Evolutionary conservation across 2,329 filamentous ascomycete species (phyloP).

Genomic region (Colletotrichum theobromicola): DNA sequence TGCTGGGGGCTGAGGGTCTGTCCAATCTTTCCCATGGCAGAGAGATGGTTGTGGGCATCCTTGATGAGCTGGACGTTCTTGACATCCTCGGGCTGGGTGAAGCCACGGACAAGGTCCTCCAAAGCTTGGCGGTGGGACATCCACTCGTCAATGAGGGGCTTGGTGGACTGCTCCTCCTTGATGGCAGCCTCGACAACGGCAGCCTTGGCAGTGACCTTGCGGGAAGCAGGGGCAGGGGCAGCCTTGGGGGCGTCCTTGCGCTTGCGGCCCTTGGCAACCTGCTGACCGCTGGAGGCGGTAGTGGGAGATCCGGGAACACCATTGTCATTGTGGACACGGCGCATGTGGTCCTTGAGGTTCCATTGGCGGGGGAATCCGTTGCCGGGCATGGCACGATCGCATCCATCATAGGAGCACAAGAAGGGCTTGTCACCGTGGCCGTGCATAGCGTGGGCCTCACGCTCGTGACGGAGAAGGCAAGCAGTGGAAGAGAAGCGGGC

Average conservation of each 20-base stretch:
- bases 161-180: slow-evolving; percentile 38
- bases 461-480: slow-evolving; percentile 91
- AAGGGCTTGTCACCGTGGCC: slow-evolving; percentile 93
- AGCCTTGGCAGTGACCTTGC: slow-evolving; percentile 55
- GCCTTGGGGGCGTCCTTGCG: slow-evolving; percentile 57
- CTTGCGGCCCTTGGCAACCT: slow-evolving; percentile 58
- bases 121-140: slow-evolving; percentile 68
- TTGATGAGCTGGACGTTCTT: slow-evolving; percentile 60
- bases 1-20: slow-evolving; percentile 33
- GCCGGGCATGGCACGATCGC: slow-evolving; percentile 80
- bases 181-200: slow-evolving; percentile 35
- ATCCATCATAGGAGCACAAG: slow-evolving; percentile 85
- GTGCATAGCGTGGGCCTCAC: slow-evolving; percentile 94
- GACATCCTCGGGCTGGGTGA: slow-evolving; percentile 55
- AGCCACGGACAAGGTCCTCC: slow-evolving; percentile 60
- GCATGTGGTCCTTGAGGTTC: slow-evolving; percentile 98
- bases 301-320: slow-evolving; percentile 48
- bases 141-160: slow-evolving; percentile 59
- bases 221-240: slow-evolving; percentile 39
- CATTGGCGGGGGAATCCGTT: slow-evolving; percentile 94
- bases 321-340: slow-evolving; percentile 81
- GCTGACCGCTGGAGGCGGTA: slow-evolving; percentile 29
- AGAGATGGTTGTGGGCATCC: slow-evolving; percentile 54
- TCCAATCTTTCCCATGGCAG: slow-evolving; percentile 58
- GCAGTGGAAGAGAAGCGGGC: slow-evolving; percentile 94